Evolutionary conservation across 345 rosid genomes (phyloP), one percentile per base, ranked within the genome.

Genomic region (Sapria himalayana): DNA sequence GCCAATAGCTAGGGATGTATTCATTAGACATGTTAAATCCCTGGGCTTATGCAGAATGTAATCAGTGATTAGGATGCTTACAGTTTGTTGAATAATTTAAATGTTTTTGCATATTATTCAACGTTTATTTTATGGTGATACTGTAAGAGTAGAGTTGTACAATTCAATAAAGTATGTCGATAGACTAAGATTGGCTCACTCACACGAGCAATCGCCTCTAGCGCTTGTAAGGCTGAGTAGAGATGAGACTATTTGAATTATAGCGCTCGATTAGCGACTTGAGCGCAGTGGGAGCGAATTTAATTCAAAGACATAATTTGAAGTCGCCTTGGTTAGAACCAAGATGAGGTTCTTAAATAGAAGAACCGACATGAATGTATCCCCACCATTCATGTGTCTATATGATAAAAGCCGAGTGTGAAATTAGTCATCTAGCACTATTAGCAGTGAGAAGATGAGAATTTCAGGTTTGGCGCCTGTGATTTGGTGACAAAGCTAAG

Each of bases 151-250:
- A n/a, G n/a, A n/a, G n/a, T n/a, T n/a, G n/a, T n/a, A n/a, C n/a
- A n/a, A n/a, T n/a, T n/a, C n/a, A n/a, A n/a, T n/a, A n/a, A n/a
- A 12, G n/a, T 37, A 17, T 25, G 35, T 25, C 25, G 13, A 25
- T 9, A 37, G n/a, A 36, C 12, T 16, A 10, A 25, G 23, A 19
- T 27, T 32, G 24, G 18, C 5, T 21, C 2, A 45, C 18, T 45
- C 25, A 32, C 25, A 31, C 15, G n/a, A 48, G 43, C 35, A 37
- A 37, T 37, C 17, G 9, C 36, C 43, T 37, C 13, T 48, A 15
- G 19, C 19, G 13, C 25, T 24, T 36, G 8, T 12, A 5, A 9
- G 7, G 25, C n/a, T 13, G 4, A 37, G 13, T 9, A 48, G 19
- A 37, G 34, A 25, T 37, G 25, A 48, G 52, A 48, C 13, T n/a